Percentiles rank a stretch among this genome's conserved stretches.
Evolutionary conservation across 2,329 filamentous ascomycete species (phyloP).

Genomic region (Bipolaris sorokiniana): DNA sequence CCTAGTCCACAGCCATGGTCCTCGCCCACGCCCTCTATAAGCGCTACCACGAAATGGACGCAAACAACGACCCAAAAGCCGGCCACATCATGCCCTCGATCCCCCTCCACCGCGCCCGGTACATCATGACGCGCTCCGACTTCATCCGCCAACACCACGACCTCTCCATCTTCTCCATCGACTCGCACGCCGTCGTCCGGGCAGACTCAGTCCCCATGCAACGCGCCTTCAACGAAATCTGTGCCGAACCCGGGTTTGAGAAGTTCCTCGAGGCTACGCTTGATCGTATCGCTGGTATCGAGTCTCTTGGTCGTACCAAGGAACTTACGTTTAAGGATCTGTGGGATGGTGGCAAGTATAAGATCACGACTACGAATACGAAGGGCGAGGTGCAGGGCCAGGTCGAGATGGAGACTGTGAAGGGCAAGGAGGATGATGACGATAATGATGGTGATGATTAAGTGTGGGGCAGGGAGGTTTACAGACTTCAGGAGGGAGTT

Average conservation of each 20-base stretch:
- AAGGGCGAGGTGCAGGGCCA: constrained; percentile 38
- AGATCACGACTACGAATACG: constrained; percentile 37
- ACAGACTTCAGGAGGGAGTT: background rate
- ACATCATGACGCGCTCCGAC: constrained; percentile 95
- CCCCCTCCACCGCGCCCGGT: constrained; percentile 50
- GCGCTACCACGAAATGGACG: constrained; percentile 68
- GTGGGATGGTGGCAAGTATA: constrained; percentile 80
- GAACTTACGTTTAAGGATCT: constrained; percentile 96
- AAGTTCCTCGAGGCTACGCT: constrained; percentile 82
- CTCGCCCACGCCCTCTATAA: constrained; percentile 91
- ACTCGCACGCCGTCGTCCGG: constrained; percentile 81
- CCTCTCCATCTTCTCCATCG: constrained; percentile 94
- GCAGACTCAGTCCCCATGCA: constrained; percentile 98
- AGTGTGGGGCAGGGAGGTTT: constrained; percentile 5
- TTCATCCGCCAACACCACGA: constrained; percentile 94
- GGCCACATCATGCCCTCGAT: constrained; percentile 82
- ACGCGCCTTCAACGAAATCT: constrained; percentile 86
- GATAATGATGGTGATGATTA: constrained; percentile 26
- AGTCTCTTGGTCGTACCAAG: constrained; percentile 89
- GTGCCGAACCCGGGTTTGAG: constrained; percentile 75
- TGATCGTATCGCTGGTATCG: constrained; percentile 87
- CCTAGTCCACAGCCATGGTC: constrained; percentile 86
- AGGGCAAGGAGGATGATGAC: constrained; percentile 36
- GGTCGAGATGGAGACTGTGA: constrained; percentile 43
- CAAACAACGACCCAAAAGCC: constrained; percentile 66